phyloP scores from a whole-genome alignment of 2,329 filamentous ascomycete genomes.

The Calonectria pauciramosa region DNA sequence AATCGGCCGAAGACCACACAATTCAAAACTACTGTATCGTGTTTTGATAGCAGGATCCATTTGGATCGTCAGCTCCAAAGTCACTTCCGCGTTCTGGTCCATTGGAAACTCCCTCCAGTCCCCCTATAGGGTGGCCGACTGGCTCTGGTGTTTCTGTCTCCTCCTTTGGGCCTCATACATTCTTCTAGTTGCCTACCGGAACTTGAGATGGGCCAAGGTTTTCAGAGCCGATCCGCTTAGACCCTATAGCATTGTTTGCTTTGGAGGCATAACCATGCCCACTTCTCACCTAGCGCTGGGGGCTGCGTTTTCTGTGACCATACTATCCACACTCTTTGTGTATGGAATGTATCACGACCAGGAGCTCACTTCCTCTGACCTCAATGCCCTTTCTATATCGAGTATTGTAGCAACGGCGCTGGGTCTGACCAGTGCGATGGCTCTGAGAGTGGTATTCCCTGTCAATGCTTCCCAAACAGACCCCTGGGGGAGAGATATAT shows the following conservation, averaged over 20 bases:
- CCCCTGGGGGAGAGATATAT: slow-evolving; percentile 37
- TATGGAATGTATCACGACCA: slow-evolving; percentile 37
- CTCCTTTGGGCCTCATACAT: slow-evolving; percentile 43
- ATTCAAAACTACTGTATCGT: slow-evolving; percentile 33
- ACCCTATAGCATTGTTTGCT: slow-evolving; percentile 26
- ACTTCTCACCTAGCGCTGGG: slow-evolving; percentile 37
- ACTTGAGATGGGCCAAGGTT: slow-evolving; percentile 35
- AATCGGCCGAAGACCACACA: slow-evolving; percentile 29
- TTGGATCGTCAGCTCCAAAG: slow-evolving; percentile 31
- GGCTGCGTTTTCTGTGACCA: slow-evolving; percentile 24
- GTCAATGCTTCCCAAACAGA: slow-evolving; percentile 20
- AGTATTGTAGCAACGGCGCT: slow-evolving; percentile 31
- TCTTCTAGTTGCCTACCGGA: slow-evolving; percentile 24
- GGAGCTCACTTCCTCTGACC: slow-evolving; percentile 17
- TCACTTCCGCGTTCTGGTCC: slow-evolving; percentile 34
- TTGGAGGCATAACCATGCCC: slow-evolving; percentile 24
- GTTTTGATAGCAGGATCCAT: slow-evolving; percentile 30
- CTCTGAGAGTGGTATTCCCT: slow-evolving; percentile 16
- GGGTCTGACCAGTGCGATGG: slow-evolving; percentile 33
- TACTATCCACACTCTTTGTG: slow-evolving; percentile 34
- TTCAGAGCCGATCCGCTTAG: slow-evolving; percentile 25
- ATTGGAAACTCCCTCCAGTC: slow-evolving; percentile 36
- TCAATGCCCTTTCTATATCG: slow-evolving; percentile 22
- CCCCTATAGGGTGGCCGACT: slow-evolving; percentile 38
- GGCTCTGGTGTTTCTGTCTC: slow-evolving; percentile 37